Evolutionary conservation across 306 rosid species (phyloP).

Genomic region (Cicer cuneatum): DNA sequence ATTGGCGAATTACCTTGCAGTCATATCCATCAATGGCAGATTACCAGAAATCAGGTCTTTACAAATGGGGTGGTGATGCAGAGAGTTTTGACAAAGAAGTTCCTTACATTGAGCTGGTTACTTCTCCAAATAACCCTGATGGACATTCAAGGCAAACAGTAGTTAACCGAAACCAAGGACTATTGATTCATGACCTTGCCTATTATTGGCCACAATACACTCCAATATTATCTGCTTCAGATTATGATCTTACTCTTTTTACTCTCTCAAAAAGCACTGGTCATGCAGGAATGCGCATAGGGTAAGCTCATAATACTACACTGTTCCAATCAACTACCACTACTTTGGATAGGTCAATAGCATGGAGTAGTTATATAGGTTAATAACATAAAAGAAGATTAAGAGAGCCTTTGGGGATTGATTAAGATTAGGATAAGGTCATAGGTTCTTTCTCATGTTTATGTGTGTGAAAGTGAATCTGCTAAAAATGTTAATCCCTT

Average conservation of each 20-base stretch:
- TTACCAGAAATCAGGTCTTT: constrained; percentile 79
- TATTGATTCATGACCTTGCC: constrained; percentile 77
- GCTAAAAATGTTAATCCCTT: no score
- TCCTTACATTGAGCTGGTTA: constrained; percentile 84
- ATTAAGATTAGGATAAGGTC: no score
- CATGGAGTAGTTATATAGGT: no score
- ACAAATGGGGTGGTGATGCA: constrained; percentile 91
- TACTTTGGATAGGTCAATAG: no score
- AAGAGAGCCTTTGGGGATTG: no score
- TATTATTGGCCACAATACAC: constrained; percentile 98
- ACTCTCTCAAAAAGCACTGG: constrained; percentile 89
- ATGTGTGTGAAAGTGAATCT: no score
- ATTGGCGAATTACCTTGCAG: constrained; percentile 58
- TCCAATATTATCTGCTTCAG: constrained; percentile 64
- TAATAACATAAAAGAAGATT: no score
- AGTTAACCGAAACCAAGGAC: constrained; percentile 66
- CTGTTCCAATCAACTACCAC: constrained; percentile 12
- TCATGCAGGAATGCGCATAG: constrained; percentile 90
- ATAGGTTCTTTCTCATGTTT: no score
- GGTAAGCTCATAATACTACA: constrained; percentile 52
- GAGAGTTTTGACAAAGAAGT: constrained; percentile 52
- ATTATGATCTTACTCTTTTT: constrained; percentile 74
- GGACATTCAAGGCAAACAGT: constrained; percentile 63
- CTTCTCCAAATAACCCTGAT: constrained; percentile 96
- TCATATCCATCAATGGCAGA: constrained; percentile 76